phyloP scores from a whole-genome alignment of 164 flowering plant genomes.

The Sedum album region DNA sequence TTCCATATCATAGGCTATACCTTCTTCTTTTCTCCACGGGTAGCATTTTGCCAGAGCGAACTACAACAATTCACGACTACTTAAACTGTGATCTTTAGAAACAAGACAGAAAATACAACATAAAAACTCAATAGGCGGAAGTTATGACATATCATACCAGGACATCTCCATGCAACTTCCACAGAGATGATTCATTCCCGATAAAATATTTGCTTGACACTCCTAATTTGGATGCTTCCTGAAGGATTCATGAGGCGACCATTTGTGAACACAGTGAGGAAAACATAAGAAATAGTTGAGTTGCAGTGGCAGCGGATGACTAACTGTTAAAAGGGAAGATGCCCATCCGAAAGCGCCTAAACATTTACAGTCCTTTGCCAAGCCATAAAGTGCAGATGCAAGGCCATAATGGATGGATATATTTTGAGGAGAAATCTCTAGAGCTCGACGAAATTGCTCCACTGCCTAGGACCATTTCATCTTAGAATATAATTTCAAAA shows the following conservation, averaged over 20 bases:
- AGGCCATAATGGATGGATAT: slow-evolving; percentile 74
- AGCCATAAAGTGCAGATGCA: slow-evolving; percentile 74
- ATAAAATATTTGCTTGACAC: slow-evolving; percentile 20
- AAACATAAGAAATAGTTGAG: neutral
- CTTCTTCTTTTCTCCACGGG: slow-evolving; percentile 59
- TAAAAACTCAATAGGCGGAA: neutral
- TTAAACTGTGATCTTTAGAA: neutral
- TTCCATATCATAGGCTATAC: slow-evolving; percentile 23
- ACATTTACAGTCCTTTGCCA: slow-evolving; percentile 61
- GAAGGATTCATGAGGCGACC: slow-evolving; percentile 13
- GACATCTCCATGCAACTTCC: slow-evolving; percentile 71
- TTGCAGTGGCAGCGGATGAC: neutral
- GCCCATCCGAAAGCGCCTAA: slow-evolving; percentile 85
- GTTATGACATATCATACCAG: slow-evolving; percentile 26
- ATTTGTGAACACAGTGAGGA: neutral
- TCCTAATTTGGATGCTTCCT: slow-evolving; percentile 53
- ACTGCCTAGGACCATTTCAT: slow-evolving; percentile 42
- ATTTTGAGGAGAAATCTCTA: slow-evolving; percentile 56
- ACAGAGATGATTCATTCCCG: slow-evolving; percentile 38
- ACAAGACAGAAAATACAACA: neutral
- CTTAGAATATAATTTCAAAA: neutral
- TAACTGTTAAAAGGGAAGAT: slow-evolving; percentile 72
- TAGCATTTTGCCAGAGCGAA: slow-evolving; percentile 62
- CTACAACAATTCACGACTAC: slow-evolving; percentile 25
- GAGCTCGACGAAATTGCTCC: slow-evolving; percentile 66